Evolutionary conservation across 306 rosid species (phyloP).

Genomic region (Cyclanthera cordifolia): DNA sequence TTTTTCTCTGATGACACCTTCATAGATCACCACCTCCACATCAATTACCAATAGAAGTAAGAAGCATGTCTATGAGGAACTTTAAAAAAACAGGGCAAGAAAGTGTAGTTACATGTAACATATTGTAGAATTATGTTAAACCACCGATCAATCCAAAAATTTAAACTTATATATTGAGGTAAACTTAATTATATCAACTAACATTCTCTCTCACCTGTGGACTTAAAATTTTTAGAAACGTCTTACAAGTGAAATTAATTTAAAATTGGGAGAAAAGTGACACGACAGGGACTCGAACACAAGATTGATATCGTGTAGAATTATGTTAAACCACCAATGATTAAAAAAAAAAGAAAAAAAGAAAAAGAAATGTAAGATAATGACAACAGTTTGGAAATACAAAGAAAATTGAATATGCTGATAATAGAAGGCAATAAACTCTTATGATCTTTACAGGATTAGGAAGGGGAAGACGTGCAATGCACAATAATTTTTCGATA

Average conservation of each 20-base stretch:
- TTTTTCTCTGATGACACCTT: conserved; percentile 83
- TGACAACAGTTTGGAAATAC: not conserved
- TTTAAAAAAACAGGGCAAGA: conserved; percentile 7
- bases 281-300: too few relatives aligned
- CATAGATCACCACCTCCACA: conserved; percentile 97
- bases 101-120: conserved; percentile 11
- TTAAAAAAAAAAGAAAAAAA: too few relatives aligned
- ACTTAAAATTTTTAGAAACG: too few relatives aligned
- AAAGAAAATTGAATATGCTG: not conserved
- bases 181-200: too few relatives aligned
- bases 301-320: too few relatives aligned
- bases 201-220: too few relatives aligned
- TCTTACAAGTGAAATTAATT: too few relatives aligned
- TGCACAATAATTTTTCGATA: not conserved
- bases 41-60: conserved; percentile 38
- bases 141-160: too few relatives aligned
- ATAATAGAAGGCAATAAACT: not conserved
- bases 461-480: not conserved
- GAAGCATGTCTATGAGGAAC: conserved; percentile 20
- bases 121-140: too few relatives aligned
- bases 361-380: not conserved
- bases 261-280: too few relatives aligned
- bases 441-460: not conserved
- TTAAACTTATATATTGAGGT: too few relatives aligned
- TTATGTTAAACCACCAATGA: too few relatives aligned